Percentiles rank a stretch among this genome's conserved stretches.
phyloP scores from a whole-genome alignment of 257 asterid genomes.

The Solanum paucissectum region DNA sequence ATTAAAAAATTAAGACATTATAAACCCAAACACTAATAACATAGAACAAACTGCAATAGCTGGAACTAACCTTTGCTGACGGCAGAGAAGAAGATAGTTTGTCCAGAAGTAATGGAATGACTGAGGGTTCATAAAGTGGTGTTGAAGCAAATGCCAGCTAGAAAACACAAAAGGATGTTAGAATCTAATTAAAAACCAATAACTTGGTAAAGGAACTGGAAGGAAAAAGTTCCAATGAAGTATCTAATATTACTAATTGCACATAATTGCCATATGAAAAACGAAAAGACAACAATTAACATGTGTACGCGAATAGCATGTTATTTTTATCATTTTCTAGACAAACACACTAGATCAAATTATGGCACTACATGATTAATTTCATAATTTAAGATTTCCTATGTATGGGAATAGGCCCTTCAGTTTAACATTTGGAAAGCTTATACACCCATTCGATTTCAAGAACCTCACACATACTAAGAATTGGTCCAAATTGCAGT shows the following conservation, averaged over 20 bases:
- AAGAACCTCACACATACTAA: background rate
- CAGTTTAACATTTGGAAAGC: background rate
- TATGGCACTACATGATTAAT: background rate
- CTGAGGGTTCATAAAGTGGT: conserved; percentile 70
- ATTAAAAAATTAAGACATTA: background rate
- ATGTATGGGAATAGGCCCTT: background rate
- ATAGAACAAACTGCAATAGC: background rate
- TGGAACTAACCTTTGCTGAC: conserved; percentile 66
- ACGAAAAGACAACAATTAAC: background rate
- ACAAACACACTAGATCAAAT: background rate
- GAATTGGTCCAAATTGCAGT: background rate
- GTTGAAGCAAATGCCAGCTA: conserved; percentile 91
- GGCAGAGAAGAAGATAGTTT: conserved; percentile 81
- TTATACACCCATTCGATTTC: background rate
- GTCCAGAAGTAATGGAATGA: conserved; percentile 73
- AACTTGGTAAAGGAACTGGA: background rate
- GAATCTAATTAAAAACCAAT: background rate
- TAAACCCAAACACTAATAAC: conserved; percentile 1
- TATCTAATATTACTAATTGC: background rate
- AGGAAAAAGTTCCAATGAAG: background rate
- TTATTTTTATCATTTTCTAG: background rate
- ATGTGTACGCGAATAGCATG: background rate
- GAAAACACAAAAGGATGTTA: conserved; percentile 24
- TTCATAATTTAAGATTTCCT: background rate
- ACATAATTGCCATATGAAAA: background rate